phyloP scores from a whole-genome alignment of 768 basidiomycete species.

The Rhizopogon rudus region DNA sequence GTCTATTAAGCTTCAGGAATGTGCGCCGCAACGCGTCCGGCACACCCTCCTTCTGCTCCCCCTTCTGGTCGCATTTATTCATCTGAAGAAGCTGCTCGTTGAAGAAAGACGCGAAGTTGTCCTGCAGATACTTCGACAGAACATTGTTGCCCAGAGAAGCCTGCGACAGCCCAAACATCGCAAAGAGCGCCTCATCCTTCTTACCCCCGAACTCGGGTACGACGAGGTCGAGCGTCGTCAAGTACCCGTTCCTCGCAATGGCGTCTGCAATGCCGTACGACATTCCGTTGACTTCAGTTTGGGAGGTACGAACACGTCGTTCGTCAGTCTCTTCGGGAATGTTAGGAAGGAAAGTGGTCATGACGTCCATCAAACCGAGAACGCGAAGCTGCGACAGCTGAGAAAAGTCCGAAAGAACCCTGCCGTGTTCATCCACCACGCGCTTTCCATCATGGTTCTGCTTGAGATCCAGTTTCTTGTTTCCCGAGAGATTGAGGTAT shows the following conservation, averaged over 20 bases:
- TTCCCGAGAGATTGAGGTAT: constrained; percentile 96
- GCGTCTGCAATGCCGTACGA: constrained; percentile 96
- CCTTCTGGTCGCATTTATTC: constrained; percentile 31
- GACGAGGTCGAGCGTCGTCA: constrained; percentile 91
- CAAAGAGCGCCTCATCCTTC: constrained; percentile 84
- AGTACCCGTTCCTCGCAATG: constrained; percentile 70
- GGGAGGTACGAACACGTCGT: constrained; percentile 87
- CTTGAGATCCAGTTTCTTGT: constrained; percentile 95
- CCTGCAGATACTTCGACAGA: constrained; percentile 80
- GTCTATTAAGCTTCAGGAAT: constrained; percentile 84
- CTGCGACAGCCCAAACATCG: constrained; percentile 86
- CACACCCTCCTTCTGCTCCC: constrained; percentile 44
- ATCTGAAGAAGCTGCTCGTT: constrained; percentile 49
- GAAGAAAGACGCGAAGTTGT: constrained; percentile 69
- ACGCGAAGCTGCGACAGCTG: constrained; percentile 81
- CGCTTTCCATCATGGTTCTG: constrained; percentile 44
- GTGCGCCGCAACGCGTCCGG: constrained; percentile 79
- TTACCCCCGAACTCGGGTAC: constrained; percentile 76
- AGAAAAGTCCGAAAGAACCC: constrained; percentile 76
- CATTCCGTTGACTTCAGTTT: constrained; percentile 86
- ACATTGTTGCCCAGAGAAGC: constrained; percentile 54
- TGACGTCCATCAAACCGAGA: constrained; percentile 97
- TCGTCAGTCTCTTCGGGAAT: constrained; percentile 85
- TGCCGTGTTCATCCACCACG: constrained; percentile 21
- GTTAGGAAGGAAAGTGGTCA: constrained; percentile 54